Evolutionary conservation across 805 yeast genomes (phyloP).

Genomic region (Candida germanica): DNA sequence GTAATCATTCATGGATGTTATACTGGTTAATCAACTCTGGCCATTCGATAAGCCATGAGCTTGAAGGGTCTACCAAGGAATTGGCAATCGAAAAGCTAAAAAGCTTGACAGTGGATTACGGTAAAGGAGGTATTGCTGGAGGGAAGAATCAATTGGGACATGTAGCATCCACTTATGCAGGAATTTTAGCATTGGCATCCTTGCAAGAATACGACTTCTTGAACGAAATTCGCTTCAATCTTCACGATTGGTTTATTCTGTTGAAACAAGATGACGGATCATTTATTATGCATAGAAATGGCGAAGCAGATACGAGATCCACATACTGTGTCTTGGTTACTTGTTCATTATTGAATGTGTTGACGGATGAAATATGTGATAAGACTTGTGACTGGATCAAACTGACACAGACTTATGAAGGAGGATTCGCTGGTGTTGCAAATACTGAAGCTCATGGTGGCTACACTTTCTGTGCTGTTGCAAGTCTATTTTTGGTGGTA

Average conservation of each 20-base stretch:
- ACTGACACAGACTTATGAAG: constrained; percentile 86
- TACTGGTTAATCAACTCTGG: constrained; percentile 73
- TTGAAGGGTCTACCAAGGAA: neutral
- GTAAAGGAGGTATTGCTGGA: constrained; percentile 71
- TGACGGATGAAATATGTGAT: constrained; percentile 55
- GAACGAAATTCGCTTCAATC: constrained; percentile 28
- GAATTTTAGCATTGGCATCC: constrained; percentile 57
- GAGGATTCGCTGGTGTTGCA: constrained; percentile 89
- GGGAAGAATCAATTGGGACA: constrained; percentile 82
- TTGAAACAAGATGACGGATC: constrained; percentile 73
- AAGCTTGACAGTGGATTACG: constrained; percentile 26
- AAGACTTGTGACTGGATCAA: constrained; percentile 59
- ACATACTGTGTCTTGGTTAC: constrained; percentile 81
- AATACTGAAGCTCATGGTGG: constrained; percentile 94
- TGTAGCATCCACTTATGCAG: constrained; percentile 81
- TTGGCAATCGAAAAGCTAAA: constrained; percentile 20
- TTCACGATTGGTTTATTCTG: constrained; percentile 62
- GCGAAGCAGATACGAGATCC: constrained; percentile 85
- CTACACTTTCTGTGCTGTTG: constrained; percentile 83
- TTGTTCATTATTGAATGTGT: constrained; percentile 61
- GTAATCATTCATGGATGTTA: constrained; percentile 88
- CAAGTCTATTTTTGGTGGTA: constrained; percentile 51
- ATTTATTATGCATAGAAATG: constrained; percentile 68
- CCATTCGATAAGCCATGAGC: constrained; percentile 14
- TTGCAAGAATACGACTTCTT: constrained; percentile 38